phyloP scores from a whole-genome alignment of 1,139 yeast genomes.

The Geotrichum reessii region DNA sequence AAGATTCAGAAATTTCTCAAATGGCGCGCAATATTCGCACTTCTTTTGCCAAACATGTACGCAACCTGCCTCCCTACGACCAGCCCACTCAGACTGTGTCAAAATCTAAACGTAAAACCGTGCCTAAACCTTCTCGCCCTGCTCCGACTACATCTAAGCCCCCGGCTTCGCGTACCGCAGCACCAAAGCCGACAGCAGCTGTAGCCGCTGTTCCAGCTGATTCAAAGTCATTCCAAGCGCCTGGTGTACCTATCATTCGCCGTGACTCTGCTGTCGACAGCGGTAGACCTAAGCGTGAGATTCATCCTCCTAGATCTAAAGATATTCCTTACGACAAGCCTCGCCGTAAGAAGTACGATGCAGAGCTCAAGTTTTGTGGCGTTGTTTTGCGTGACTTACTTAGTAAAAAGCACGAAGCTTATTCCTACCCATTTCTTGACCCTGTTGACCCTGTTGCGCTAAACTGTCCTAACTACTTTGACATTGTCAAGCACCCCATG shows the following conservation, averaged over 20 bases:
- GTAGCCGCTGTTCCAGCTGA: conserved; percentile 1
- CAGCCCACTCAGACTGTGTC: conserved; percentile 59
- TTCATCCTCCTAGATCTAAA: conserved; percentile 93
- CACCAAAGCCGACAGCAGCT: background rate
- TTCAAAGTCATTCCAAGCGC: conserved; percentile 47
- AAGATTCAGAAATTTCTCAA: conserved; percentile 70
- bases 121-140: background rate
- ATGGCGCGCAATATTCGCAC: conserved; percentile 91
- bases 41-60: conserved; percentile 87
- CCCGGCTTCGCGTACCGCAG: background rate
- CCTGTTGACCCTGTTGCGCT: conserved; percentile 96
- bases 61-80: conserved; percentile 90
- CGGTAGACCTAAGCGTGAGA: conserved; percentile 87
- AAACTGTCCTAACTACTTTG: conserved; percentile 83
- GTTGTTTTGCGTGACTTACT: conserved; percentile 74
- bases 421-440: conserved; percentile 81
- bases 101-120: conserved; percentile 43
- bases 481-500: conserved; percentile 88
- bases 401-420: conserved; percentile 75
- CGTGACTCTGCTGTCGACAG: conserved; percentile 53
- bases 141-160: background rate
- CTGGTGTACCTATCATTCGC: conserved; percentile 53
- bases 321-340: conserved; percentile 87
- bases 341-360: conserved; percentile 83
- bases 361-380: conserved; percentile 82